Percentiles rank a stretch among this genome's conserved stretches.
Conservation (phyloP, 208 protist genomes). For the Leptomonas seymouri region DNA sequence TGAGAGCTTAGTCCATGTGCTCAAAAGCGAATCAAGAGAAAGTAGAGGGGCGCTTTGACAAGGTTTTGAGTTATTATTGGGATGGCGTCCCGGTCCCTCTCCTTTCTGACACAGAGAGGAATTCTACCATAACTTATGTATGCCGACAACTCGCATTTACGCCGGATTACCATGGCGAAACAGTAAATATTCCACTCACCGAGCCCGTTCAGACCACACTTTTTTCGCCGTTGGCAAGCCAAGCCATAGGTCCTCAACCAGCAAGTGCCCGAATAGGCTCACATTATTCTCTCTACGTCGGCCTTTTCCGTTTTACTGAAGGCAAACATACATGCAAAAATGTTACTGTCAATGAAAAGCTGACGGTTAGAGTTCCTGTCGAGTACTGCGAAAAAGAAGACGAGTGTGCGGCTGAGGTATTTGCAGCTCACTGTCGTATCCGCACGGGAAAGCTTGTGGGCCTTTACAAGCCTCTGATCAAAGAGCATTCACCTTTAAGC, state of each 20-base stretch:
- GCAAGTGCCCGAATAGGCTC: constrained; percentile 78
- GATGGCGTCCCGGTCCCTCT: constrained; percentile 84
- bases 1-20: constrained; percentile 40
- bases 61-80: constrained; percentile 80
- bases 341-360: neutral
- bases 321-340: neutral
- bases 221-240: constrained; percentile 49
- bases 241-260: constrained; percentile 28
- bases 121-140: constrained; percentile 53
- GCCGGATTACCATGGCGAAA: constrained; percentile 78
- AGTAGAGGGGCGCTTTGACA: constrained; percentile 73
- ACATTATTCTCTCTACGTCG: constrained; percentile 88
- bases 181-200: constrained; percentile 34
- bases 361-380: constrained; percentile 54
- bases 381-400: constrained; percentile 56
- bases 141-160: constrained; percentile 66
- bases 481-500: constrained; percentile 53
- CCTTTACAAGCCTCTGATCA: constrained; percentile 75
- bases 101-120: constrained; percentile 35
- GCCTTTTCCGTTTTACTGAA: constrained; percentile 57
- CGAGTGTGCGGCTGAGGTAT: constrained; percentile 21
- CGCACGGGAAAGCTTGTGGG: constrained; percentile 66
- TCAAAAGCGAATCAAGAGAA: constrained; percentile 43
- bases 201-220: constrained; percentile 14
- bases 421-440: constrained; percentile 38